Percentiles rank a stretch among this genome's conserved stretches.
These are phyloP conservation scores for Selaginella moellendorffii DNA, from an alignment of 75 land plant genomes.

Conservation along the genomic window DNA sequence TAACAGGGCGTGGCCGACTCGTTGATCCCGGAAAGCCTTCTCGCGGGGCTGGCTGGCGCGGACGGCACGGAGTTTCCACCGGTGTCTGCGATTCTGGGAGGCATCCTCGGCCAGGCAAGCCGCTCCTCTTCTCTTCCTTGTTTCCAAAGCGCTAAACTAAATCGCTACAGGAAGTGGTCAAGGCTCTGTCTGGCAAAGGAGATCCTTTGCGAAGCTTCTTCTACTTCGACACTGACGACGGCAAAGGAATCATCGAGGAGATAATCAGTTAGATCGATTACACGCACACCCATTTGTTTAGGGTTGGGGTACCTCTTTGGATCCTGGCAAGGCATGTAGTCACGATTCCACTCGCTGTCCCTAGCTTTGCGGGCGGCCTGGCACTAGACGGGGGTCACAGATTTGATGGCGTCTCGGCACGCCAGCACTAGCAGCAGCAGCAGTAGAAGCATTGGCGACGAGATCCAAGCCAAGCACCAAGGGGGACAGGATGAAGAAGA, in stretches of 20 bases:
- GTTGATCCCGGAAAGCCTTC: conserved; percentile 29
- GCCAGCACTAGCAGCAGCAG: conserved; percentile 4
- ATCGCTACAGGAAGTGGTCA: conserved; percentile 72
- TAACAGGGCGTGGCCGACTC: conserved; percentile 49
- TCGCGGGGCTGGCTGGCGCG: conserved; percentile 36
- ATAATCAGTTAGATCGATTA: no score
- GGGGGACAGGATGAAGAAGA: conserved; percentile 15
- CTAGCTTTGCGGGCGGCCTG: no score
- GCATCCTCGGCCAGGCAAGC: conserved; percentile 89
- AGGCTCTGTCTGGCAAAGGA: conserved; percentile 92
- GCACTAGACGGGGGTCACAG: conserved; percentile 15
- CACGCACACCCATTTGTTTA: no score
- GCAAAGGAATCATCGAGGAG: conserved; percentile 83
- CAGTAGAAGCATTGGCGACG: not conserved
- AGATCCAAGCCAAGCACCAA: conserved; percentile 15
- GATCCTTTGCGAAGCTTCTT: conserved; percentile 87
- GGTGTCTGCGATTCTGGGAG: conserved; percentile 91
- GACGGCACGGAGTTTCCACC: conserved; percentile 63
- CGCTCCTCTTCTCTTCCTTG: not conserved
- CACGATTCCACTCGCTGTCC: no score
- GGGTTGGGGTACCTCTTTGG: no score
- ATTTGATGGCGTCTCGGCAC: conserved; percentile 7
- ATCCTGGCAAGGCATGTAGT: no score
- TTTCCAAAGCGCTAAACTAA: no score
- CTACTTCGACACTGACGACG: conserved; percentile 79